Conservation (phyloP, 2,329 filamentous ascomycete genomes). For the Ceratocystis eucalypticola region DNA sequence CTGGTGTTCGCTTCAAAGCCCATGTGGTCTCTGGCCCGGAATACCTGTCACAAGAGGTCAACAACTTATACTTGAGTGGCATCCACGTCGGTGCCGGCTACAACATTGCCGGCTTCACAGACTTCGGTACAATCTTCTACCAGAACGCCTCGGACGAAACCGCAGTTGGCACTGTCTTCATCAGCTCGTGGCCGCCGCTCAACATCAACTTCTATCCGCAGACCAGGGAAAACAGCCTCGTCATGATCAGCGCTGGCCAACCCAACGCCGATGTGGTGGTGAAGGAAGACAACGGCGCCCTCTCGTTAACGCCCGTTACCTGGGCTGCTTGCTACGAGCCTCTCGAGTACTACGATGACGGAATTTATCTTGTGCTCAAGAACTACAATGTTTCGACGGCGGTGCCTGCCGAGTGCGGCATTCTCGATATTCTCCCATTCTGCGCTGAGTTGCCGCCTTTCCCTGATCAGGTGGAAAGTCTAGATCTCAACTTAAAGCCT, state of each 20-base stretch:
- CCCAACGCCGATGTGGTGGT: constrained; percentile 28
- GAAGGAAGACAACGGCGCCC: constrained; percentile 27
- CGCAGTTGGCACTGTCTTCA: constrained; percentile 24
- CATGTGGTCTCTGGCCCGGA: constrained; percentile 26
- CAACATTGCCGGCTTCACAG: constrained; percentile 31
- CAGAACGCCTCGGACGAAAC: constrained; percentile 34
- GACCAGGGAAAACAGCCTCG: constrained; percentile 23
- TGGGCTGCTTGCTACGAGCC: constrained; percentile 33
- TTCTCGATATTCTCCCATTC: constrained; percentile 32
- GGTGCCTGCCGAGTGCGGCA: constrained; percentile 31
- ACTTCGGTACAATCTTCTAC: constrained; percentile 36
- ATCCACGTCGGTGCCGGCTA: constrained; percentile 28
- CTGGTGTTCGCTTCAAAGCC: constrained; percentile 32
- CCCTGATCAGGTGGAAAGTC: constrained; percentile 20
- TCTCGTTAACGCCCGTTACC: constrained; percentile 24
- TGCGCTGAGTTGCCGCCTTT: constrained; percentile 30
- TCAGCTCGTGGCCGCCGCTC: constrained; percentile 30
- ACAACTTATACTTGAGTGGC: constrained; percentile 29
- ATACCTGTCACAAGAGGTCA: neutral
- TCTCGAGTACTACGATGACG: constrained; percentile 30
- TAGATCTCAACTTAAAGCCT: neutral
- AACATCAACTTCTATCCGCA: constrained; percentile 27
- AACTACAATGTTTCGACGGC: constrained; percentile 21
- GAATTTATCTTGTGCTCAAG: constrained; percentile 24
- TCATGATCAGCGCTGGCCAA: constrained; percentile 24